Conservation (phyloP, 768 basidiomycete genomes). For the Hebeloma cylindrosporum region DNA sequence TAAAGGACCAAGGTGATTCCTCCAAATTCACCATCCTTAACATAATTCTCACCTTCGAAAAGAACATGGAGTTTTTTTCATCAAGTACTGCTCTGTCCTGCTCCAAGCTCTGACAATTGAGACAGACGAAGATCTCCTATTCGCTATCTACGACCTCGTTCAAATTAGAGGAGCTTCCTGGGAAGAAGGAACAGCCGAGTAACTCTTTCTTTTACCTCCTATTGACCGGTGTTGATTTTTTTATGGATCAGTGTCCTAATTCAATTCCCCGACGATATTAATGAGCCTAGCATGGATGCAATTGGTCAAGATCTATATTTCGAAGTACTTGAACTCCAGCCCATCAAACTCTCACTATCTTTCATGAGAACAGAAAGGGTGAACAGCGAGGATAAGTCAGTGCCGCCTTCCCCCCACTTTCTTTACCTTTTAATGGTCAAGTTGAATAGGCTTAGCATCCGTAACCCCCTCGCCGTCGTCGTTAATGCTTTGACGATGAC, state of each 20-base stretch:
- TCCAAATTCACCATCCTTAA: background rate
- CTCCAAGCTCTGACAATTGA: conserved; percentile 94
- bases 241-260: conserved; percentile 56
- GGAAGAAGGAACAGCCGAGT: conserved; percentile 80
- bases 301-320: conserved; percentile 87
- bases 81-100: conserved; percentile 95
- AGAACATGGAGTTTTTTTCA: conserved; percentile 98
- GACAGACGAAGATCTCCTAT: conserved; percentile 95
- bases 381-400: conserved; percentile 91
- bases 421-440: conserved; percentile 11
- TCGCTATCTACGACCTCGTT: conserved; percentile 86
- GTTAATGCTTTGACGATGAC: conserved; percentile 97
- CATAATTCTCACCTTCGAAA: background rate
- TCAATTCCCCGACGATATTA: conserved; percentile 62
- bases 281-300: conserved; percentile 66
- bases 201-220: conserved; percentile 24
- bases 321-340: conserved; percentile 92
- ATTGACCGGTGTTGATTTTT: conserved; percentile 1
- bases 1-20: conserved; percentile 88
- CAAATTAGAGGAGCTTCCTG: conserved; percentile 91
- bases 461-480: conserved; percentile 91
- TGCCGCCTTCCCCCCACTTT: background rate
- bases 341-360: conserved; percentile 87
- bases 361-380: conserved; percentile 97
- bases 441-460: conserved; percentile 58